Base-by-base conservation (phyloP, 1,284 basidiomycete genomes). In the Marasmius sp. region DNA sequence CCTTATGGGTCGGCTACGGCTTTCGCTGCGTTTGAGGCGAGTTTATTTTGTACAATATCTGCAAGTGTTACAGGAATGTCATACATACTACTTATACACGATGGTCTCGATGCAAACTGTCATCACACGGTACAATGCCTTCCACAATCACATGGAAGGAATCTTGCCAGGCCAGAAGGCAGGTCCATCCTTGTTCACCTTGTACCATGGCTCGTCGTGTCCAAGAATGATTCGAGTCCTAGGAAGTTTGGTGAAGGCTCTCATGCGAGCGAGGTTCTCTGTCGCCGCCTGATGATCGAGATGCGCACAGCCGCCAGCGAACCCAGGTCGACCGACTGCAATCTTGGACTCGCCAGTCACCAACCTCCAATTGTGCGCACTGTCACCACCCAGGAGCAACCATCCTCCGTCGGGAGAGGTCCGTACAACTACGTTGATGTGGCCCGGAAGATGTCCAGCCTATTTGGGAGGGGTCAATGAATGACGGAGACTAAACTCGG, bases 311-410 rank as follows among this genome's bases (percentile, higher is more conserved):
- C 69, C 69, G 38, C 69, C 64, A 18, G 64, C 16, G 22, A 69
- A 66, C 27, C 61, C 60, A 60, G 65, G 59, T 56, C 72, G 64
- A 49, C 67, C 65, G 57, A 71, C 68, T 14, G 79, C 77, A 48
- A 86, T 77, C 2, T 74, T 64, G 18, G 74, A 74, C 64, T 81
- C 76, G 10, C 81, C 82, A 1, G 74, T 79, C 51, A 87, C 66
- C 53, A 86, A 71, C 20, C 79, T 74, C 76, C 79, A 78, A 69
- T 85, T 79, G 67, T 87, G 86, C 7, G 80, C 83, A 56, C 79
- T 80, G 68, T 87, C 85, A 0, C 80, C 84, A 1, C 76, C 85
- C 33, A 87, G 75, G 64, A 79, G 83, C n/a, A 86, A 71, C 86
- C 85, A 87, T 3, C 73, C 78, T 6, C 85, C 85, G 52, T 84